Evolutionary conservation across 768 basidiomycete species (phyloP).

Genomic region (Termitomyces sp.): DNA sequence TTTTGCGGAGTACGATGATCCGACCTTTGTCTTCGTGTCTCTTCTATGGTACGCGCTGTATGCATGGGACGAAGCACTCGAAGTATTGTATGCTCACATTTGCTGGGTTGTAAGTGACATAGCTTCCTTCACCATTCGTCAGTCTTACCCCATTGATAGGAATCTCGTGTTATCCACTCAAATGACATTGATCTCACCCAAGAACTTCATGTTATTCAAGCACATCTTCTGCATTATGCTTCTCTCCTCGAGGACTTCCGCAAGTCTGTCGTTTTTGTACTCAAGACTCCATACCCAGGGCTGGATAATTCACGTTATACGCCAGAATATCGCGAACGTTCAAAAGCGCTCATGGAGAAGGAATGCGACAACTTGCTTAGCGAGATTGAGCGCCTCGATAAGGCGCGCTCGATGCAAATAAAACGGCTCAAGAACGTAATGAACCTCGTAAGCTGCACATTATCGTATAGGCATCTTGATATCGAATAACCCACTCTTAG

Average conservation of each 20-base stretch:
- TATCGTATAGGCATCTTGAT: background rate
- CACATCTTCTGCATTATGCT: slow-evolving; percentile 52
- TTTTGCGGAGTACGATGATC: slow-evolving; percentile 36
- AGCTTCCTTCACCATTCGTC: slow-evolving; percentile 3
- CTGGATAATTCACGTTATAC: slow-evolving; percentile 21
- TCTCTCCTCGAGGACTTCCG: slow-evolving; percentile 48
- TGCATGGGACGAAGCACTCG: slow-evolving; percentile 56
- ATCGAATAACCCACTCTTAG: slow-evolving; percentile 15
- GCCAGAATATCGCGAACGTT: slow-evolving; percentile 11
- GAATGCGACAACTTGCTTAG: slow-evolving; percentile 43
- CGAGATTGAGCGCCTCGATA: slow-evolving; percentile 46
- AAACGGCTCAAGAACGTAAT: slow-evolving; percentile 45
- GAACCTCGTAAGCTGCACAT: slow-evolving; percentile 29
- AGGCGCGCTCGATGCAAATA: slow-evolving; percentile 33
- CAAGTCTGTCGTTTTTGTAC: slow-evolving; percentile 45
- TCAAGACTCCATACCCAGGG: slow-evolving; percentile 42
- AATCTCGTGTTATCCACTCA: slow-evolving; percentile 34
- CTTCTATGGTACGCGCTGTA: slow-evolving; percentile 57
- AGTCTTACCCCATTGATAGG: slow-evolving; percentile 26
- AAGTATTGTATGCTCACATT: slow-evolving; percentile 45
- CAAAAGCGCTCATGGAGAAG: slow-evolving; percentile 24
- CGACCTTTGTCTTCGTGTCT: slow-evolving; percentile 49
- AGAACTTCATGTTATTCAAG: slow-evolving; percentile 51
- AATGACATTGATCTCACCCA: slow-evolving; percentile 40
- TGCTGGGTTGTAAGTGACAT: slow-evolving; percentile 32